Conservation (phyloP, 2,329 filamentous ascomycete genomes). For the Periconia digitata region DNA sequence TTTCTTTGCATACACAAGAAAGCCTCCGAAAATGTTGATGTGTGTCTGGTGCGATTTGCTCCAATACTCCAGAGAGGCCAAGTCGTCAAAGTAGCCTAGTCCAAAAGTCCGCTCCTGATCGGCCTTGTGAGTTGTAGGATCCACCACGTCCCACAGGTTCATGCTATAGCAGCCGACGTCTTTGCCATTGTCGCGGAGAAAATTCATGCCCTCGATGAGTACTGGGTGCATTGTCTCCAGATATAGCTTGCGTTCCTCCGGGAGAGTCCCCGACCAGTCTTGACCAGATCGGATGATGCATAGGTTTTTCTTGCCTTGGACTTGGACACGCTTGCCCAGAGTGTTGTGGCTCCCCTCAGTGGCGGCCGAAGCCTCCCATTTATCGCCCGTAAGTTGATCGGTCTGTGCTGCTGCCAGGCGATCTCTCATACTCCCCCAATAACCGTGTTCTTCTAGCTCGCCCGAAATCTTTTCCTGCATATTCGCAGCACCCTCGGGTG, state of each 20-base stretch:
- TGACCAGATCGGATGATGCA: slow-evolving; percentile 51
- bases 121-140: slow-evolving; percentile 16
- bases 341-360: background rate
- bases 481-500: slow-evolving; percentile 46
- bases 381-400: slow-evolving; percentile 37
- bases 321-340: slow-evolving; percentile 23
- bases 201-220: slow-evolving; percentile 48
- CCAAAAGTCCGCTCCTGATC: slow-evolving; percentile 44
- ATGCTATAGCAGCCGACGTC: slow-evolving; percentile 50
- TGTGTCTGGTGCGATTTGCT: slow-evolving; percentile 45
- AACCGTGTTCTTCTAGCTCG: slow-evolving; percentile 47
- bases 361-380: slow-evolving; percentile 9
- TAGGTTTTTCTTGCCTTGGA: slow-evolving; percentile 46
- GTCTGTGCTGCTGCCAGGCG: slow-evolving; percentile 45
- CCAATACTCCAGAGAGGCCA: slow-evolving; percentile 45
- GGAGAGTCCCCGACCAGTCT: slow-evolving; percentile 47
- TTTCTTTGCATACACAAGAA: slow-evolving; percentile 44
- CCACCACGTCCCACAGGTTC: slow-evolving; percentile 48
- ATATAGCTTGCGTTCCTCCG: slow-evolving; percentile 48
- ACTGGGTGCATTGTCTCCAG: slow-evolving; percentile 51
- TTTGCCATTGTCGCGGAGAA: slow-evolving; percentile 46
- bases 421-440: slow-evolving; percentile 53
- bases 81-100: slow-evolving; percentile 47
- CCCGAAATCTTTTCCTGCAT: slow-evolving; percentile 44
- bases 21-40: slow-evolving; percentile 46